Conservation (phyloP, 1,284 basidiomycete genomes). For the Malassezia obtusa region DNA sequence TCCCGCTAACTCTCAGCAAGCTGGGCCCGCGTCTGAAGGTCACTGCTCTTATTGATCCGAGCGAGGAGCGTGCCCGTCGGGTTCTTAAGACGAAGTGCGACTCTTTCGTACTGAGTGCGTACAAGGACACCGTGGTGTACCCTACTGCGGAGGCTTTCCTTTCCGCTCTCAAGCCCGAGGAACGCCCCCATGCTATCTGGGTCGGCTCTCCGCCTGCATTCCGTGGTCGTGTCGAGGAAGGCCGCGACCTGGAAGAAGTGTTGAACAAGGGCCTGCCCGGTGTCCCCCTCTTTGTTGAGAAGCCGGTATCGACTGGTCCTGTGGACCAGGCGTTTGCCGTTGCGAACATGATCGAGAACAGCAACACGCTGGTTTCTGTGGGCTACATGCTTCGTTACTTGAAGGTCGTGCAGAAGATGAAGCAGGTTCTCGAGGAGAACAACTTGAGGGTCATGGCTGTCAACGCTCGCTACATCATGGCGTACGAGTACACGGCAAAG, state of each 20-base stretch:
- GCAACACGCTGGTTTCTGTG: constrained; percentile 68
- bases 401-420: constrained; percentile 87
- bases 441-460: constrained; percentile 94
- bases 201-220: constrained; percentile 88
- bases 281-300: constrained; percentile 80
- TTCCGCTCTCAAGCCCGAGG: constrained; percentile 55
- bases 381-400: constrained; percentile 57
- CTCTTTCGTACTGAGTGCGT: constrained; percentile 85
- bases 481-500: constrained; percentile 66
- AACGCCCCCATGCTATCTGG: constrained; percentile 61
- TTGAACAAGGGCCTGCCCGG: constrained; percentile 70
- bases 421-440: constrained; percentile 81
- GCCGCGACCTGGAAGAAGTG: constrained; percentile 79
- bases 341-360: constrained; percentile 34
- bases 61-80: constrained; percentile 65
- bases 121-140: constrained; percentile 80
- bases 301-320: constrained; percentile 79
- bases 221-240: constrained; percentile 54
- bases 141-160: constrained; percentile 77
- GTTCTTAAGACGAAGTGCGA: constrained; percentile 83
- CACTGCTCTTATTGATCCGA: constrained; percentile 84
- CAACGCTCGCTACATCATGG: constrained; percentile 86
- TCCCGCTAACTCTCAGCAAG: constrained; percentile 57
- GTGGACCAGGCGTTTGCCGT: constrained; percentile 51
- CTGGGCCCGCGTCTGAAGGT: constrained; percentile 93